A percentile compares a stretch with the other conserved stretches of the same genome.
Conservation (phyloP, 1,284 basidiomycete genomes). For the Puccinia triticina region DNA sequence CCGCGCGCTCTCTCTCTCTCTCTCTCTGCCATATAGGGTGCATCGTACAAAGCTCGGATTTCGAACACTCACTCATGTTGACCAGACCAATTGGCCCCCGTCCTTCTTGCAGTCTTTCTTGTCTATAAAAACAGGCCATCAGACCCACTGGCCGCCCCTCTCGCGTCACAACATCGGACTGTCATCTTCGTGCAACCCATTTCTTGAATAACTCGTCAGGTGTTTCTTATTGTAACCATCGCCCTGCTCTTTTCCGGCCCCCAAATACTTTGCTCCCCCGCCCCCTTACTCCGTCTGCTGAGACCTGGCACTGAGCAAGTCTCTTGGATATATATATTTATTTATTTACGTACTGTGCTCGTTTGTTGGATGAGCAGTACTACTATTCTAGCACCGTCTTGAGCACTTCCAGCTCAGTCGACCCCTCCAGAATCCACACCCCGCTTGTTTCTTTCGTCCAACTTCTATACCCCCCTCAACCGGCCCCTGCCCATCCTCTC, state of each 20-base stretch:
- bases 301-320: not conserved
- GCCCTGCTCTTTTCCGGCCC: not conserved
- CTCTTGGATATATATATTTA: not conserved
- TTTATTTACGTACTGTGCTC: not conserved
- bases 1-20: not conserved
- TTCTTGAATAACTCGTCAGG: not conserved
- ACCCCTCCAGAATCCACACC: not conserved
- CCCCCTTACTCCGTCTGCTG: not conserved
- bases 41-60: too few species aligned
- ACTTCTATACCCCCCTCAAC: not conserved
- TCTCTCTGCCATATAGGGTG: not conserved
- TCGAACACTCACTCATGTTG: not conserved
- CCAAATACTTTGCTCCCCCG: too few species aligned
- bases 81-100: not conserved
- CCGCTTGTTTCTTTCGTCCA: not conserved
- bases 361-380: not conserved
- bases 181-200: not conserved
- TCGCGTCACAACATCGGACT: conserved; percentile 6
- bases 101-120: too few species aligned
- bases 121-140: not conserved
- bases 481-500: not conserved
- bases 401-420: not conserved
- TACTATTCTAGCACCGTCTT: not conserved
- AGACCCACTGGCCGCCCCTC: not conserved
- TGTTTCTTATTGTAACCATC: conserved; percentile 4